phyloP scores from a whole-genome alignment of 2,329 filamentous ascomycete species.

The Paracoccidioides lutzii region DNA sequence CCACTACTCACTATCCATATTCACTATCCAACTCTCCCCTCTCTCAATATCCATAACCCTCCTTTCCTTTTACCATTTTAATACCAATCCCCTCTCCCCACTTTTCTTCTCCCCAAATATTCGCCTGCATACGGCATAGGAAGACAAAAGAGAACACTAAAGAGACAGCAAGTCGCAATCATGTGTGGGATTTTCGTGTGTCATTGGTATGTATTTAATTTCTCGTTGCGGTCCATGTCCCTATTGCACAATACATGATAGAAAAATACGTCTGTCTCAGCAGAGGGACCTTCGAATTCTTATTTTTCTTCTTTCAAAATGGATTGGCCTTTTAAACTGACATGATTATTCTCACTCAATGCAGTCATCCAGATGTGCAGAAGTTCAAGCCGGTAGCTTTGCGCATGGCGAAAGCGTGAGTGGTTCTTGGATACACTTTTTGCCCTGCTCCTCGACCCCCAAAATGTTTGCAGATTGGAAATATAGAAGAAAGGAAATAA shows the following conservation, averaged over 20 bases:
- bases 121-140: no score
- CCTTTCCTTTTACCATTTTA: background rate
- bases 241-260: background rate
- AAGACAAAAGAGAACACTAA: slow-evolving; percentile 3
- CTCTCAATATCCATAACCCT: no score
- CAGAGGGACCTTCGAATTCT: background rate
- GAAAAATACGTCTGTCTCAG: background rate
- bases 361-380: slow-evolving; percentile 76
- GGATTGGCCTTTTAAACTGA: background rate
- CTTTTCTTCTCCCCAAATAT: slow-evolving; percentile 8
- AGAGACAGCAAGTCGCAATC: slow-evolving; percentile 30
- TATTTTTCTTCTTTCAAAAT: background rate
- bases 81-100: slow-evolving; percentile 7
- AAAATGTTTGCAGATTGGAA: background rate
- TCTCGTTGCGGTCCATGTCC: background rate
- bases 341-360: slow-evolving; percentile 2
- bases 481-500: background rate
- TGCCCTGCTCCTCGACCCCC: no score
- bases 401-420: slow-evolving; percentile 86
- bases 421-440: slow-evolving; percentile 13
- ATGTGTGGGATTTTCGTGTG: slow-evolving; percentile 99
- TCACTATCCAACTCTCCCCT: no score
- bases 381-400: slow-evolving; percentile 94
- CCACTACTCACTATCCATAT: no score
- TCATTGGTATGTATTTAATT: slow-evolving; percentile 54